Evolutionary conservation across 2,329 filamentous ascomycete genomes (phyloP).

Genomic region (Aspergillus tubingensis): DNA sequence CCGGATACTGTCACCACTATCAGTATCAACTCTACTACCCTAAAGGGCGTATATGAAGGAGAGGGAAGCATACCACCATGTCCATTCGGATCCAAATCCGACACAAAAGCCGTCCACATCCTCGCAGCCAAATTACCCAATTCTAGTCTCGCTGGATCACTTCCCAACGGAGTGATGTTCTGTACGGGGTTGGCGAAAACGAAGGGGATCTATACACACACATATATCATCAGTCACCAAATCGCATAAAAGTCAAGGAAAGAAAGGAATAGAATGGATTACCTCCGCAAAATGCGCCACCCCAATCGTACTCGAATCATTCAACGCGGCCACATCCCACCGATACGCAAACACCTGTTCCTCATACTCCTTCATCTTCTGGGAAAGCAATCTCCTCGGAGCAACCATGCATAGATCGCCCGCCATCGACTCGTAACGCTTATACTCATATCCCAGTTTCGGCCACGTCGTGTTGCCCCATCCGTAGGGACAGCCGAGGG

Average conservation of each 20-base stretch:
- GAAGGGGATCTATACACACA: slow-evolving; percentile 30
- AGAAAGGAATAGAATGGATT: too few relatives aligned
- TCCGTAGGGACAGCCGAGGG: slow-evolving; percentile 51
- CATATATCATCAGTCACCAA: too few relatives aligned
- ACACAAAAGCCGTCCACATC: slow-evolving; percentile 37
- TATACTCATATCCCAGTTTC: slow-evolving; percentile 28
- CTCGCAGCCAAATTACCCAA: slow-evolving; percentile 32
- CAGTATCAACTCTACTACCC: not conserved
- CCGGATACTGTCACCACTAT: slow-evolving; percentile 17
- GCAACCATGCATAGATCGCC: slow-evolving; percentile 33
- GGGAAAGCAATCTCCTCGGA: slow-evolving; percentile 31
- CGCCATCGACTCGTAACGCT: slow-evolving; percentile 34
- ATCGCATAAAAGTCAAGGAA: too few relatives aligned
- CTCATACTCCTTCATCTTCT: slow-evolving; percentile 25
- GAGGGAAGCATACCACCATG: slow-evolving; percentile 23
- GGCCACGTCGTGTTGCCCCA: slow-evolving; percentile 37
- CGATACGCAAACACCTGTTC: slow-evolving; percentile 30
- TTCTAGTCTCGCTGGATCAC: slow-evolving; percentile 27
- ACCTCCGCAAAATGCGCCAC: slow-evolving; percentile 37
- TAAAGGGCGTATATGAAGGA: too few relatives aligned
- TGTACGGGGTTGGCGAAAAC: slow-evolving; percentile 35
- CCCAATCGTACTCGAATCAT: slow-evolving; percentile 28
- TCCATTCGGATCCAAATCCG: slow-evolving; percentile 31
- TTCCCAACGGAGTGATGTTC: slow-evolving; percentile 29
- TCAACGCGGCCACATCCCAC: slow-evolving; percentile 34